Evolutionary conservation across 2,329 filamentous ascomycete species (phyloP).

Genomic region (Teratosphaeria nubilosa): DNA sequence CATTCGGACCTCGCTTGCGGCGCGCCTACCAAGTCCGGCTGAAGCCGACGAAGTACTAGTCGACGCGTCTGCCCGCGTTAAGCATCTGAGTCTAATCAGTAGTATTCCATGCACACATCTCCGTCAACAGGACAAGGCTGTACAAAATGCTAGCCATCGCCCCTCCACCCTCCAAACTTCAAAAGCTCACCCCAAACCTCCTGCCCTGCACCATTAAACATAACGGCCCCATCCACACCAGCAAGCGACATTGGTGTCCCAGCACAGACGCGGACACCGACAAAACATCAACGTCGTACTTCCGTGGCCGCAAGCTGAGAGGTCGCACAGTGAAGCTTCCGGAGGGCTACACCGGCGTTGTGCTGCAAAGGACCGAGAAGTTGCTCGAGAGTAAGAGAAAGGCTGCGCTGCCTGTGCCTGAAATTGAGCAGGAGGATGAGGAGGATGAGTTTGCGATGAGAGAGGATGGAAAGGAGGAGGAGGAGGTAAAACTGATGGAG

Average conservation of each 20-base stretch:
- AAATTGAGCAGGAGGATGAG: background rate
- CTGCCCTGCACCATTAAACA: slow-evolving; percentile 74
- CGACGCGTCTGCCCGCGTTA: background rate
- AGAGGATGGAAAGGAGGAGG: slow-evolving; percentile 32
- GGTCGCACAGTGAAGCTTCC: slow-evolving; percentile 60
- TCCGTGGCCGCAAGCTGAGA: slow-evolving; percentile 69
- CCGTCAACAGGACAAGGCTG: background rate
- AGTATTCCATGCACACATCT: background rate
- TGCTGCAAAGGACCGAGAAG: slow-evolving; percentile 19
- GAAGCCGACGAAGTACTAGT: background rate
- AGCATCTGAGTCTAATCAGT: background rate
- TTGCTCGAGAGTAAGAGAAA: background rate
- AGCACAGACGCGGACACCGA: slow-evolving; percentile 6
- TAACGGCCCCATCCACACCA: slow-evolving; percentile 57
- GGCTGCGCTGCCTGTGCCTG: background rate
- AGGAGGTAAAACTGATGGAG: slow-evolving; percentile 49
- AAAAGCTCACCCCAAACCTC: slow-evolving; percentile 53
- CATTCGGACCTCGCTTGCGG: too few species aligned
- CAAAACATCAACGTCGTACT: slow-evolving; percentile 45
- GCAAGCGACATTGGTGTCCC: slow-evolving; percentile 62
- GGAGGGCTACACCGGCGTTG: slow-evolving; percentile 49
- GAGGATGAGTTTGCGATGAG: slow-evolving; percentile 22
- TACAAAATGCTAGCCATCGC: slow-evolving; percentile 37
- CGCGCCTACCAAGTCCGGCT: background rate
- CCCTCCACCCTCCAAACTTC: slow-evolving; percentile 5